Evolutionary conservation across 805 yeast genomes (phyloP), one percentile per base, ranked within the genome.

Genomic region (Kurtzmaniella cleridarum): DNA sequence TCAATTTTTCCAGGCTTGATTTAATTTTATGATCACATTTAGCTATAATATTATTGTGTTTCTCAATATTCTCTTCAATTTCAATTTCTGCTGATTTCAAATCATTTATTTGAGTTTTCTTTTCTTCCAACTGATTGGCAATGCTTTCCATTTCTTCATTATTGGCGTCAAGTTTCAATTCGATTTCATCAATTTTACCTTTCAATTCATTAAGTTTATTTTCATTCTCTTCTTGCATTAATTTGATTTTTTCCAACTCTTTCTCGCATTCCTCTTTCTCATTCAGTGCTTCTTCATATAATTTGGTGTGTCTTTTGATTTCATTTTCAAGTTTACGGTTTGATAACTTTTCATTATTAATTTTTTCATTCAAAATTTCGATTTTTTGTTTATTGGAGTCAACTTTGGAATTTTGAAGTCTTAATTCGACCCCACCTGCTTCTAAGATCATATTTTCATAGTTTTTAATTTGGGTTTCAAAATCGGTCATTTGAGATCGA

Each of bases 341-440:
- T 26, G 78, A 64, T 41, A 80, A 59, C 40, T 69, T 75, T 41
- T 78, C 85, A 24, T 73, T 74, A 4, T 81, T 69, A 11, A 79
- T 69, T 49, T 78, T 79, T 32, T 76, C 76, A 27, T 62, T 66
- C 11, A 79, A 57, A 14, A 82, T 74, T 38, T 80, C 85, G 23
- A 84, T 73, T 50, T 78, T 75, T 49, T 84, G 85, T 32, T 69
- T 66, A 27, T 84, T 67, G 1, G 95, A 83, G 49, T 80, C 89
- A 7, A 93, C 96, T 52, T 79, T 84, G 1, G 95, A 76, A 44
- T 79, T 83, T 51, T 89, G 96, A 43, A 84, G 58, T 41, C 86
- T 78, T 46, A 93, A 68, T 44, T 79, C 79, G 7, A 85, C 81
- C 43, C 99, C 99, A 39, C 99, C 99, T 39, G 87, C 82, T 36